phyloP scores from a whole-genome alignment of 768 basidiomycete species.

The Leccinum subtestaceum region DNA sequence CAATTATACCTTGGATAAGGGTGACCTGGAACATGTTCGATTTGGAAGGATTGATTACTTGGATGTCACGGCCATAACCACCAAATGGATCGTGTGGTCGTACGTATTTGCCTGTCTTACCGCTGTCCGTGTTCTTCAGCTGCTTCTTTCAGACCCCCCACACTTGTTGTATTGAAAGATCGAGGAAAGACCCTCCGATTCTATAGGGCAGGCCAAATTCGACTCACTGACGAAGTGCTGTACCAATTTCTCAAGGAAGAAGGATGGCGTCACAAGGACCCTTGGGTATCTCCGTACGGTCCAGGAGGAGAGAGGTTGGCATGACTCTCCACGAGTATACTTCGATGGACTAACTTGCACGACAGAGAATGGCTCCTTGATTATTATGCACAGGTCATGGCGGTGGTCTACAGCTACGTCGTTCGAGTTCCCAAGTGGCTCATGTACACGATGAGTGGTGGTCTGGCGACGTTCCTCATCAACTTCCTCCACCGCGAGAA shows the following conservation, averaged over 20 bases:
- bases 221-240: conserved; percentile 56
- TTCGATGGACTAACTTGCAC: conserved; percentile 9
- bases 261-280: conserved; percentile 56
- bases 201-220: conserved; percentile 62
- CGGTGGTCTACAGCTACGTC: conserved; percentile 50
- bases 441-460: conserved; percentile 63
- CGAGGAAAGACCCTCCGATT: conserved; percentile 81
- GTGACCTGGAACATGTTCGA: conserved; percentile 66
- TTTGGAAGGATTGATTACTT: conserved; percentile 90
- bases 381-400: conserved; percentile 48
- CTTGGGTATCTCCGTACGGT: conserved; percentile 67
- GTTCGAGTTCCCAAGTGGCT: conserved; percentile 68
- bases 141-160: conserved; percentile 58
- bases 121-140: not conserved
- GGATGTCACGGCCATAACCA: conserved; percentile 78
- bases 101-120: conserved; percentile 36
- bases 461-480: conserved; percentile 63
- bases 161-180: conserved; percentile 65
- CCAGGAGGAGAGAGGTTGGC: conserved; percentile 75
- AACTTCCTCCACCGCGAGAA: conserved; percentile 53
- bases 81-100: conserved; percentile 86
- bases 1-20: conserved; percentile 55
- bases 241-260: conserved; percentile 66
- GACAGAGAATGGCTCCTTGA: conserved; percentile 68
- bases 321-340: not conserved